Base-by-base conservation (phyloP, 2,329 filamentous ascomycete genomes). In the Penicillium palitans region DNA sequence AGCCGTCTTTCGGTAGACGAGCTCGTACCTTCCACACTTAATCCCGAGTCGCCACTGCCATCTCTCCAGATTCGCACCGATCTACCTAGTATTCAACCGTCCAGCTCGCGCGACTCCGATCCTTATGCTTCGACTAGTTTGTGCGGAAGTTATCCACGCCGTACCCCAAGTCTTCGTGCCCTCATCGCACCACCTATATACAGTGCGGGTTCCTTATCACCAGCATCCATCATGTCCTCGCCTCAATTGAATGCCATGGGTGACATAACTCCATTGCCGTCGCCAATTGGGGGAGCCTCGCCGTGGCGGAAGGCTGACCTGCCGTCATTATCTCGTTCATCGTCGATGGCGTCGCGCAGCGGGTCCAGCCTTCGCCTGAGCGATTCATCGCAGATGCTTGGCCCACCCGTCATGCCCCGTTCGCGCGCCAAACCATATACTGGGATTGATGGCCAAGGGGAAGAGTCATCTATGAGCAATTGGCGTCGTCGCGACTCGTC, bases 181-280 rank as follows among this genome's bases (percentile, higher is more conserved):
- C 68, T 76, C 17, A 69, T 78, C 25, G 71, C 70, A 27, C 70
- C 71, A 13, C 60, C 73, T 5, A 67, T 74, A 44, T 75, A 76
- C 13, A 78, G 74, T 52, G 72, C 75, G 5, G 78, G 75, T 13
- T 80, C 79, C 1, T 66, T 80, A 21, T 81, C 86, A 2, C 82
- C 88, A 13, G 88, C 84, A 67, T 91, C 89, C 4, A 79, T 83
- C 31, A 81, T 89, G n/a, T 84, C 89, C 7, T 92, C 89, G 56
- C 90, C 90, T 4, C 84, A 90, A 63, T 84, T 92, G 55, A 83
- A 86, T 59, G 89, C 89, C 46, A 88, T 92, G 85, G 86, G 87
- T 61, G 88, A 91, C 71, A 82, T 95, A 61, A 93, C 90, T 4
- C 90, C 90, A 55, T 78, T 95, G 35, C 90, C 90, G 3, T 93